phyloP scores from a whole-genome alignment of 306 rosid genomes.

The Medicago truncatula region MtrunA17r5.0-ANR NC_053049.1:36142501-36143000 shows the following conservation, averaged over 20 bases:
- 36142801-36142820: slow-evolving; percentile 45
- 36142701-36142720: slow-evolving; percentile 85
- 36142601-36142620: slow-evolving; percentile 80
- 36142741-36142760: slow-evolving; percentile 54
- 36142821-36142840: slow-evolving; percentile 35
- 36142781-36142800: slow-evolving; percentile 90
- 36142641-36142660: slow-evolving; percentile 83
- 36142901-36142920: not conserved
- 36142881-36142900: not conserved
- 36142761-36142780: slow-evolving; percentile 77
- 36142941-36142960: slow-evolving; percentile 1
- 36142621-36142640: slow-evolving; percentile 61
- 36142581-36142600: slow-evolving; percentile 64
- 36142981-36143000: not conserved
- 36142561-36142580: slow-evolving; percentile 51
- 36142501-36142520: slow-evolving; percentile 59
- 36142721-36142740: slow-evolving; percentile 60
- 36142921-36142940: not conserved
- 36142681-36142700: slow-evolving; percentile 86
- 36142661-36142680: slow-evolving; percentile 88
- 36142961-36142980: not conserved
- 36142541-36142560: slow-evolving; percentile 89
- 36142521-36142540: slow-evolving; percentile 72
- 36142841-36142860: not conserved
- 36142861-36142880: slow-evolving; percentile 14